Evolutionary conservation across 2,329 filamentous ascomycete genomes (phyloP).

Genomic region (Phaeosphaeriaceae sp.): DNA sequence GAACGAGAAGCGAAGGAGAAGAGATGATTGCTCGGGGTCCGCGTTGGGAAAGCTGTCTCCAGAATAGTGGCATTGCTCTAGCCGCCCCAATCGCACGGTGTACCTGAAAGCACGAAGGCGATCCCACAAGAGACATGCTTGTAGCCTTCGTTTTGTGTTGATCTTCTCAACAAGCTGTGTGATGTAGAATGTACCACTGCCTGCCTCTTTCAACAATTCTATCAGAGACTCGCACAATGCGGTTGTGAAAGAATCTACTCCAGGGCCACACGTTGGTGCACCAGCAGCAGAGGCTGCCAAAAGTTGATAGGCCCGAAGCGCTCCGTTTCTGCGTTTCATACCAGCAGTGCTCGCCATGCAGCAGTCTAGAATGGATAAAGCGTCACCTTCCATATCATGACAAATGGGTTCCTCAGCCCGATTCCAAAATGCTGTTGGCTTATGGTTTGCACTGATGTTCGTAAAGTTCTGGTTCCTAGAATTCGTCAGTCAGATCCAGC

Average conservation of each 20-base stretch:
- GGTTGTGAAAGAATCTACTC: slow-evolving; percentile 1
- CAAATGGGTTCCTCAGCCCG: slow-evolving; percentile 11
- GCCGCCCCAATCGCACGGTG: background rate
- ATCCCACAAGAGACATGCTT: slow-evolving; percentile 5
- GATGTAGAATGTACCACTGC: background rate
- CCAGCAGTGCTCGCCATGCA: background rate
- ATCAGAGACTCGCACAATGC: background rate
- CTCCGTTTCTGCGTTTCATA: background rate
- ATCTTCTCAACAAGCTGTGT: background rate
- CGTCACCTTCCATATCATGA: slow-evolving; percentile 1
- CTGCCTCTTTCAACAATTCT: background rate
- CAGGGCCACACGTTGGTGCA: background rate
- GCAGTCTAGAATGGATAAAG: slow-evolving; percentile 1
- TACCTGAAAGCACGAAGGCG: slow-evolving; percentile 1
- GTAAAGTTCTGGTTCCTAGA: background rate
- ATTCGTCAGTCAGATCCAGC: background rate
- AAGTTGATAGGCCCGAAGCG: background rate
- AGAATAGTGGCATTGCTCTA: background rate
- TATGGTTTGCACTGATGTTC: slow-evolving; percentile 6
- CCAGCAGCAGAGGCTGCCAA: slow-evolving; percentile 1
- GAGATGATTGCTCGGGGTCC: slow-evolving; percentile 2
- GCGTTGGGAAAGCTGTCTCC: background rate
- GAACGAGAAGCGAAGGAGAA: slow-evolving; percentile 12
- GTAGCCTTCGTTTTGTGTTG: slow-evolving; percentile 3
- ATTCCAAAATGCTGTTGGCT: slow-evolving; percentile 8